Base-by-base conservation (phyloP, 2,329 filamentous ascomycete genomes). In the Samsoniella hepiali region DNA sequence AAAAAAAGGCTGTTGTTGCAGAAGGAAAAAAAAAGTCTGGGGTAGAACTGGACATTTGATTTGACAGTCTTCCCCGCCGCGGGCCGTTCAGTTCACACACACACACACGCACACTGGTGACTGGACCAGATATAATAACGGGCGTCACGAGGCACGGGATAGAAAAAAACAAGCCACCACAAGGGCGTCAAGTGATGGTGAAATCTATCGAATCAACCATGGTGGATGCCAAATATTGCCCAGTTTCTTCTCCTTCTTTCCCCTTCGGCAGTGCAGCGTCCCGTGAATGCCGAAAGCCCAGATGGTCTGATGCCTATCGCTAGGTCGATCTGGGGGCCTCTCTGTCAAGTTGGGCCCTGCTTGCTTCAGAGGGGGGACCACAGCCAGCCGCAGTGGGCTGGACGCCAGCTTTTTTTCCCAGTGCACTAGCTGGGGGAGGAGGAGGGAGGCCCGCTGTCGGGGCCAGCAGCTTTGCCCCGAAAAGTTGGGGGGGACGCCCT, bases 31-130 rank as follows among this genome's bases (percentile, higher is more conserved):
- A n/a, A 56, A 56, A 56, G 53, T 56, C 53, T 44, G 53, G 53
- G 53, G 53, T 56, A 56, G 15, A 42, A 11, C n/a, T 29, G 53
- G 32, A 36, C 50, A 36, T 56, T 22, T 56, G 53, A 56, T 42
- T 56, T 31, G 53, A 56, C 36, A 22, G 32, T 17, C 49, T 42
- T 42, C 38, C 36, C 31, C 53, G 27, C 34, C 53, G 29, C 53
- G 53, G 53, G 22, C 53, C 53, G 36, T 56, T 9, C 22, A 22
- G 22, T 22, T n/a, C 34, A 55, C 53, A 29, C 53, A 56, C 53
- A 56, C 36, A 56, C 11, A 56, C 27, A 22, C 22, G 22, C 22
- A 22, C 22, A 22, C 22, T 22, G 22, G 22, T 22, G 22, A 22
- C 22, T 22, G 22, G 22, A 22, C 22, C 22, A 34, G 15, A 34